Base-by-base conservation (phyloP, 352 stramenopile species). In the Pythium angustatum region DNA sequence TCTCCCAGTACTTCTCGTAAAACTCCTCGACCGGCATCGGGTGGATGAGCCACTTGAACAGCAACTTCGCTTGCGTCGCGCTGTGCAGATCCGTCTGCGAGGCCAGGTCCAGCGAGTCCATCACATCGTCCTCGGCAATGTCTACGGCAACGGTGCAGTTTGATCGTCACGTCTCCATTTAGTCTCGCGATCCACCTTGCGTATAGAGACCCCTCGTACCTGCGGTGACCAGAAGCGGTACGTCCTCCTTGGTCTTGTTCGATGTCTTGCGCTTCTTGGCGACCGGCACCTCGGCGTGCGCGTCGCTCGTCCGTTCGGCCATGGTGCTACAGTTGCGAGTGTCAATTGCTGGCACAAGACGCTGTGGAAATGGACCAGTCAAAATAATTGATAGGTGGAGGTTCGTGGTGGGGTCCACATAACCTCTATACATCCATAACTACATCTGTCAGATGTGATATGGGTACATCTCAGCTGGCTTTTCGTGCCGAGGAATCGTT, bases 1-100 rank as follows among this genome's bases (percentile, higher is more conserved):
- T 90, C 66, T 98, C 96, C 88, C 88, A 98, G 73, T 98, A 98
- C 24, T 90, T 87, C 4, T 78, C 64, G 70, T 98, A 98, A 59
- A 98, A 98, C 69, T 97, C 80, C 38, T 93, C 74, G 9, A 85
- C 64, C 12, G 78, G 82, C 53, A 97, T 87, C 19, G 87, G 88
- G 57, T 82, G 82, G 53, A 97, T 79, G 14, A 97, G 72, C 90
- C 90, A 97, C 69, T 94, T 73, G 28, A 97, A 82, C 21, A 94
- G 69, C 68, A 90, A 57, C 47, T 81, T 83, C 8, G 77, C 79
- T 68, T 91, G 83, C 58, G 75, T 89, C 26, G 77, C 75, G 58
- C 84, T 91, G 68, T 89, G 83, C 21, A 90, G 53, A 47, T 88
- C 78, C 17, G 72, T 82, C 54, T 84, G 73, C 19, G 72, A 66